Percentiles rank a stretch among this genome's conserved stretches.
phyloP scores from a whole-genome alignment of 805 yeast species.

The Saturnispora quitensis region DNA sequence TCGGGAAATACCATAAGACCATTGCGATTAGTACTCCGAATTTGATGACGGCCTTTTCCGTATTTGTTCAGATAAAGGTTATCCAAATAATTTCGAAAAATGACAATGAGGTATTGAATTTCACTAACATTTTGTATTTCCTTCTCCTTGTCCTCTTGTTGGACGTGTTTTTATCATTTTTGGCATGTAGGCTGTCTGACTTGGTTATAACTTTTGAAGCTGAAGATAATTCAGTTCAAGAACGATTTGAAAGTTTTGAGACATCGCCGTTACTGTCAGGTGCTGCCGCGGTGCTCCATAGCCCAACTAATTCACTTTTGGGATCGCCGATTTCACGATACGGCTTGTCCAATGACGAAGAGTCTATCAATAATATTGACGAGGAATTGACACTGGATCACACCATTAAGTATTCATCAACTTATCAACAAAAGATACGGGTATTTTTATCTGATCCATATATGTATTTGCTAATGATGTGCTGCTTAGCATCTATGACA shows the following conservation, averaged over 20 bases:
- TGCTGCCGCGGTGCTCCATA: slow-evolving; percentile 25
- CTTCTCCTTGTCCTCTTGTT: slow-evolving; percentile 15
- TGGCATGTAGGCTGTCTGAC: slow-evolving; percentile 26
- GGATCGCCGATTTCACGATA: slow-evolving; percentile 26
- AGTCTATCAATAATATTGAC: slow-evolving; percentile 18
- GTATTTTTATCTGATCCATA: slow-evolving; percentile 42
- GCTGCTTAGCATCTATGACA: slow-evolving; percentile 65
- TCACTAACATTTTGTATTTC: slow-evolving; percentile 17
- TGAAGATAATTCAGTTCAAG: slow-evolving; percentile 15
- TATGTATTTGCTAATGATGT: slow-evolving; percentile 54
- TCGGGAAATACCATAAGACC: slow-evolving; percentile 57
- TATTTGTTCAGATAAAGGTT: slow-evolving; percentile 24
- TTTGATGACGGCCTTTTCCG: slow-evolving; percentile 27
- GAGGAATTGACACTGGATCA: slow-evolving; percentile 23
- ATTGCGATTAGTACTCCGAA: slow-evolving; percentile 79
- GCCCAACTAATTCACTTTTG: slow-evolving; percentile 17
- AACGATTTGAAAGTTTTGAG: slow-evolving; percentile 24
- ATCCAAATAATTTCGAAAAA: slow-evolving; percentile 15
- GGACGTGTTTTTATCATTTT: slow-evolving; percentile 16
- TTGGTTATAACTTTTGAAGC: slow-evolving; percentile 19
- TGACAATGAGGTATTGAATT: slow-evolving; percentile 13
- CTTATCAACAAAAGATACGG: slow-evolving; percentile 13
- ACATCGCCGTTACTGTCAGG: slow-evolving; percentile 28
- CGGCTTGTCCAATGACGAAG: slow-evolving; percentile 16
- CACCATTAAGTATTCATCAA: neutral